These are phyloP conservation scores for Rosa multiflora DNA, from an alignment of 306 rosid species.

Conservation along the genomic window DNA sequence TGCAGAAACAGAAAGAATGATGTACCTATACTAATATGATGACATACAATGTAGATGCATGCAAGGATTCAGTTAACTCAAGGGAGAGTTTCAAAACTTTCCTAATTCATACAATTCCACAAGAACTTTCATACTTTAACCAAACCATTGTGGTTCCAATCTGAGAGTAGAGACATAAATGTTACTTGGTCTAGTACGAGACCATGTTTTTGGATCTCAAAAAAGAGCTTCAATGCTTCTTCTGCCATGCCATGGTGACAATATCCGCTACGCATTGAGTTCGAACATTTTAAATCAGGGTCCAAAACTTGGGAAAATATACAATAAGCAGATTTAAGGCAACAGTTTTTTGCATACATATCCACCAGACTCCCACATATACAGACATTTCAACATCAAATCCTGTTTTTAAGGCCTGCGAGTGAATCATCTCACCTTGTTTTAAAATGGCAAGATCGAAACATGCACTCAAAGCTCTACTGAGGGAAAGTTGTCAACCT, in stretches of 20 bases:
- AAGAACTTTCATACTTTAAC: not conserved
- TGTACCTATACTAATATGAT: too few relatives aligned
- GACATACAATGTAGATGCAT: too few relatives aligned
- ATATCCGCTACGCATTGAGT: conserved; percentile 88
- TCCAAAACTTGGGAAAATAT: conserved; percentile 52
- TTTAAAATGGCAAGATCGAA: conserved; percentile 68
- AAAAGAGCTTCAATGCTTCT: conserved; percentile 58
- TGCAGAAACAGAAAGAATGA: too few relatives aligned
- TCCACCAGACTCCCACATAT: conserved; percentile 77
- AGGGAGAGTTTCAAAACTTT: too few relatives aligned
- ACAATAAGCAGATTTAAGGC: conserved; percentile 47
- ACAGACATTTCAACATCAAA: conserved; percentile 57
- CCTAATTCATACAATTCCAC: too few relatives aligned
- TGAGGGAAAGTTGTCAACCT: conserved; percentile 63
- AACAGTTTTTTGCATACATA: conserved; percentile 81
- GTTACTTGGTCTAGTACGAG: conserved; percentile 66
- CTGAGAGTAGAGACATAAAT: conserved; percentile 64
- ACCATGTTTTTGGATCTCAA: conserved; percentile 50
- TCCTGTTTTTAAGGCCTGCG: conserved; percentile 61
- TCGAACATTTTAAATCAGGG: conserved; percentile 85
- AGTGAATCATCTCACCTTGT: conserved; percentile 83
- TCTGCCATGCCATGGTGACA: conserved; percentile 68
- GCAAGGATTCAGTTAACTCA: too few relatives aligned
- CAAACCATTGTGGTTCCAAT: conserved; percentile 61
- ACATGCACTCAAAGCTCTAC: conserved; percentile 68